Conservation (phyloP, 2,329 filamentous ascomycete species). For the Microdochium paspali region DNA sequence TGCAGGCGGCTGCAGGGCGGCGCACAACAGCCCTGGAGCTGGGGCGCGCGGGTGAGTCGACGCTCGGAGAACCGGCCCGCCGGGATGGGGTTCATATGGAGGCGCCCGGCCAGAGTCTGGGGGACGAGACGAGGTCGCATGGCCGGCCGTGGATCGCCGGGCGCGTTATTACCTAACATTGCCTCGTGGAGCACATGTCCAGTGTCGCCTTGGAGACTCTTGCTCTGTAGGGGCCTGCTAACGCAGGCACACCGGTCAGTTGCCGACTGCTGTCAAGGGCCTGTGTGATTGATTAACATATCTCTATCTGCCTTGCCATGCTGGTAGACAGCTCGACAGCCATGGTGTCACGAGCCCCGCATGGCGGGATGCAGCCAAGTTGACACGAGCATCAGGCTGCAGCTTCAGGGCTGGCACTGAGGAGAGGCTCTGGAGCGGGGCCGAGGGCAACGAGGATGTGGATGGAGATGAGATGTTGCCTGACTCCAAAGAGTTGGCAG, state of each 20-base stretch:
- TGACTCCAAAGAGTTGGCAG: too few relatives aligned
- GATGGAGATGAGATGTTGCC: too few relatives aligned
- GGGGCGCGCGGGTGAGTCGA: background rate
- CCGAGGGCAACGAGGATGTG: too few relatives aligned
- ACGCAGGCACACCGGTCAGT: background rate
- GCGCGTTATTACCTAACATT: background rate
- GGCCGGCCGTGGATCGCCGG: background rate
- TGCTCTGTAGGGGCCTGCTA: background rate
- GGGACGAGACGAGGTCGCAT: background rate
- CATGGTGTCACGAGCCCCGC: too few relatives aligned
- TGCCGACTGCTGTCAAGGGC: background rate
- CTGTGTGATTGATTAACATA: too few relatives aligned
- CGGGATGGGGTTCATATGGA: background rate
- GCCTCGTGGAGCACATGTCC: too few relatives aligned
- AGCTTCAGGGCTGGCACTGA: too few relatives aligned
- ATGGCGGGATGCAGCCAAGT: too few relatives aligned
- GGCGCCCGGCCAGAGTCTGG: background rate
- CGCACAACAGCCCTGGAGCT: background rate
- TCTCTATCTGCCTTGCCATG: too few relatives aligned
- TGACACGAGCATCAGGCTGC: too few relatives aligned
- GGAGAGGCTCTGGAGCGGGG: too few relatives aligned
- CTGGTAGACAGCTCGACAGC: too few relatives aligned
- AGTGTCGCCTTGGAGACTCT: background rate
- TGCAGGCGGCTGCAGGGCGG: background rate
- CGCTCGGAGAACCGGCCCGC: background rate